Percentiles rank a stretch among this genome's conserved stretches.
phyloP scores from a whole-genome alignment of 805 yeast species.

The Wickerhamiella allomyrinae region DNA sequence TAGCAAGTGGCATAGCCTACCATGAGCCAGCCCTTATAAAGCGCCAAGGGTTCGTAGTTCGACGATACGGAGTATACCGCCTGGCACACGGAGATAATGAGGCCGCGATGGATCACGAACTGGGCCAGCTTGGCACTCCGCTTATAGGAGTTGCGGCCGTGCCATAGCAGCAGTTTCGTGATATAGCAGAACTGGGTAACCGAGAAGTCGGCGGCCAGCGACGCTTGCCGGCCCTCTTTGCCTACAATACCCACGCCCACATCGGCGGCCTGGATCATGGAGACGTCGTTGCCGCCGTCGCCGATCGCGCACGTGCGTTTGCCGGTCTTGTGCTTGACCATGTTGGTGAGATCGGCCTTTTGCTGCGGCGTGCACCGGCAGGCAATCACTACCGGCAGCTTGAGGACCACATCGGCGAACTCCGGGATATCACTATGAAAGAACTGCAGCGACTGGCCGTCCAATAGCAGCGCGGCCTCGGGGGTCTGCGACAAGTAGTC shows the following conservation, averaged over 20 bases:
- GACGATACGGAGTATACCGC: constrained; percentile 84
- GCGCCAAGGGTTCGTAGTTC: constrained; percentile 80
- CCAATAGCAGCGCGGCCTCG: constrained; percentile 70
- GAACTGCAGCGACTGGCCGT: constrained; percentile 77
- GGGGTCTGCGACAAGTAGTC: constrained; percentile 53
- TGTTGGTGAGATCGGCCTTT: constrained; percentile 83
- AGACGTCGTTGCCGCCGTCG: constrained; percentile 98
- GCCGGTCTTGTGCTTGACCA: constrained; percentile 65
- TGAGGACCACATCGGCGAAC: constrained; percentile 63
- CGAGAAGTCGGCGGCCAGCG: constrained; percentile 92
- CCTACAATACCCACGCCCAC: constrained; percentile 99
- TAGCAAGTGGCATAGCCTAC: constrained; percentile 96
- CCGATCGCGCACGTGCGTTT: constrained; percentile 95
- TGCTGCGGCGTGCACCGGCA: constrained; percentile 99
- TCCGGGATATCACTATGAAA: constrained; percentile 47
- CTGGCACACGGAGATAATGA: constrained; percentile 86
- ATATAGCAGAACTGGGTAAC: constrained; percentile 82
- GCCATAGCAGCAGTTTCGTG: constrained; percentile 84
- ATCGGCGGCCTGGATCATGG: constrained; percentile 98
- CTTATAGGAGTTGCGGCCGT: constrained; percentile 93
- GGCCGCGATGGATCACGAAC: constrained; percentile 91
- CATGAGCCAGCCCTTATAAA: constrained; percentile 94
- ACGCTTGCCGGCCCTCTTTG: constrained; percentile 95
- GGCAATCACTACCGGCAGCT: constrained; percentile 88
- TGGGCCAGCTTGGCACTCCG: constrained; percentile 91